Evolutionary conservation across 305 asterid genomes (phyloP).

Genomic region (Fraxinus baroniana): DNA sequence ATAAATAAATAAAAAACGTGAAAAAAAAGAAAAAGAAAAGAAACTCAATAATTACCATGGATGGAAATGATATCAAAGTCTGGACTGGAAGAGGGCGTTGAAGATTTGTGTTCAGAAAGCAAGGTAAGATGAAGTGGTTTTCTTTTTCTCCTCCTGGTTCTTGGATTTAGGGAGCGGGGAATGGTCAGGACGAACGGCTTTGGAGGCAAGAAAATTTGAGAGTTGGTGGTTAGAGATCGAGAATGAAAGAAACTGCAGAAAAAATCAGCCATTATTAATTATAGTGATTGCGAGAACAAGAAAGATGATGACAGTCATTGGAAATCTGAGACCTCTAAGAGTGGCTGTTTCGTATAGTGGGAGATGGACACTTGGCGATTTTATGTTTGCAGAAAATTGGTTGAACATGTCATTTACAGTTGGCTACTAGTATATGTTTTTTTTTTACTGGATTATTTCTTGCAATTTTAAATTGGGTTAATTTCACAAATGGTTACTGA

Average conservation of each 20-base stretch:
- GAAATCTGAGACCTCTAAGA: background rate
- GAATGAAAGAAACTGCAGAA: slow-evolving; percentile 35
- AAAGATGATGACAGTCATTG: background rate
- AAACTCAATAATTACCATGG: slow-evolving; percentile 41
- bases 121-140: slow-evolving; percentile 35
- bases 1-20: background rate
- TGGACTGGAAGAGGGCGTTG: slow-evolving; percentile 23
- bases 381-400: background rate
- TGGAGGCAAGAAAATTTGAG: slow-evolving; percentile 25
- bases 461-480: background rate
- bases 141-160: slow-evolving; percentile 30
- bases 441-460: background rate
- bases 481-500: no score
- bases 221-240: slow-evolving; percentile 28
- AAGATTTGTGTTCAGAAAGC: slow-evolving; percentile 36
- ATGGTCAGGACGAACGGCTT: slow-evolving; percentile 12
- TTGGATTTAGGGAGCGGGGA: slow-evolving; percentile 19
- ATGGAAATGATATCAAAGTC: slow-evolving; percentile 51
- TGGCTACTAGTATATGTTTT: background rate
- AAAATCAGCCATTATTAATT: slow-evolving; percentile 49
- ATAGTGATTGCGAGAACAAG: background rate
- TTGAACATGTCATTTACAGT: background rate
- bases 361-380: background rate
- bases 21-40: background rate
- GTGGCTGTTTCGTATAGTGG: background rate